phyloP scores from a whole-genome alignment of 176 grass and related monocot species.

The Musa schizocarpa region DNA sequence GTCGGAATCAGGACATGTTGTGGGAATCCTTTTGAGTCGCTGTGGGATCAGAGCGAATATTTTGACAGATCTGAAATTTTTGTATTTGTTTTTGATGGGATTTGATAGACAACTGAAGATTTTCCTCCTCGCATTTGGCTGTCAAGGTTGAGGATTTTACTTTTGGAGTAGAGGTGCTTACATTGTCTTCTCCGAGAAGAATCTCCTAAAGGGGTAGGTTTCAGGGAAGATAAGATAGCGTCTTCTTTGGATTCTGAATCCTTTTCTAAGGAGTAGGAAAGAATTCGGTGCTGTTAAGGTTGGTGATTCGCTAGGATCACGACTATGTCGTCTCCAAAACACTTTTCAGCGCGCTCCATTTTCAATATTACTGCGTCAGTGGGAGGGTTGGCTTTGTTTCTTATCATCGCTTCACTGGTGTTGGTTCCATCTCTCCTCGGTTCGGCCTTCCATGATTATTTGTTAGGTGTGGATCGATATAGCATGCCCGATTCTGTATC shows the following conservation, averaged over 20 bases:
- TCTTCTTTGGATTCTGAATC: too few relatives aligned
- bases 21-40: too few relatives aligned
- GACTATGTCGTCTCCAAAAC: slow-evolving; percentile 27
- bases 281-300: neutral
- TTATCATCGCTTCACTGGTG: slow-evolving; percentile 49
- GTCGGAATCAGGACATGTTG: too few relatives aligned
- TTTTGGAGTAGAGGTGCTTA: neutral
- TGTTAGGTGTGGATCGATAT: slow-evolving; percentile 14
- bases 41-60: neutral
- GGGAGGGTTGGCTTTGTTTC: slow-evolving; percentile 37
- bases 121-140: neutral
- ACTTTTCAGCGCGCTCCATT: slow-evolving; percentile 26
- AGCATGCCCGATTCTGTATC: slow-evolving; percentile 3
- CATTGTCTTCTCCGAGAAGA: neutral
- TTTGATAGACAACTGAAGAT: neutral
- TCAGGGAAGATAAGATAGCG: neutral
- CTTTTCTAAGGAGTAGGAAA: neutral
- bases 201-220: neutral
- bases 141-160: neutral
- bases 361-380: slow-evolving; percentile 35
- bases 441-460: slow-evolving; percentile 36
- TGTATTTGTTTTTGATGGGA: neutral
- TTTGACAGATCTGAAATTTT: neutral
- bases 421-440: slow-evolving; percentile 31
- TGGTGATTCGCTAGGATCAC: slow-evolving; percentile 1